Conservation (phyloP, 805 yeast species). For the Lipomyces yamadae region DNA sequence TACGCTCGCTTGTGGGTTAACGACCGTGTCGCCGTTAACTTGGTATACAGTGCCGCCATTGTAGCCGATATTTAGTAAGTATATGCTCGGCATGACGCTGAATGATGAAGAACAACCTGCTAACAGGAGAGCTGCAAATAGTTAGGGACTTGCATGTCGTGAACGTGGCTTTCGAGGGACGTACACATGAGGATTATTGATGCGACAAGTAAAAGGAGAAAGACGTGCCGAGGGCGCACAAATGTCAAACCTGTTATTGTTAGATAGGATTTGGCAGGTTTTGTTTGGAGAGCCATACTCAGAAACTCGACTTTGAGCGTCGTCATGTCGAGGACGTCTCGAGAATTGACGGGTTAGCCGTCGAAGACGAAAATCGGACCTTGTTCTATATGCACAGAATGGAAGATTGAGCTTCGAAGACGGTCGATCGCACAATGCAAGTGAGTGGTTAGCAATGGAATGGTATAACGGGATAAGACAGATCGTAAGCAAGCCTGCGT, state of each 20-base stretch:
- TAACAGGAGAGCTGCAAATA: constrained; percentile 25
- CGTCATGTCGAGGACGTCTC: neutral
- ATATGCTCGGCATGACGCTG: constrained; percentile 24
- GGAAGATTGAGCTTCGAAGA: neutral
- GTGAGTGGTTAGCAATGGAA: neutral
- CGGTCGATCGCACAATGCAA: neutral
- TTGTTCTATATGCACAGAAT: neutral
- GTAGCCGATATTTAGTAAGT: constrained; percentile 30
- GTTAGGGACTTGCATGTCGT: neutral
- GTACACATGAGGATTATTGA: constrained; percentile 23
- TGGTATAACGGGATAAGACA: neutral
- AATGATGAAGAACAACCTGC: constrained; percentile 34
- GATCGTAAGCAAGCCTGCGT: neutral
- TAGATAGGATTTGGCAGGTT: neutral
- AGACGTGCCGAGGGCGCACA: constrained; percentile 34
- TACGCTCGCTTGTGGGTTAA: constrained; percentile 18
- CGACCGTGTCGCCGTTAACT: constrained; percentile 17
- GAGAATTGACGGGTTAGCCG: neutral
- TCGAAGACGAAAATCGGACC: neutral
- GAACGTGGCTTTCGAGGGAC: neutral
- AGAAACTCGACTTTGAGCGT: constrained; percentile 1
- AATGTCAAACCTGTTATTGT: constrained; percentile 21
- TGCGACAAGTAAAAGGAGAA: constrained; percentile 21
- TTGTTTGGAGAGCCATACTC: neutral
- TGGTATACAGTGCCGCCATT: constrained; percentile 31